Base-by-base conservation (phyloP, 768 basidiomycete species). In the Suillus lakei region DNA sequence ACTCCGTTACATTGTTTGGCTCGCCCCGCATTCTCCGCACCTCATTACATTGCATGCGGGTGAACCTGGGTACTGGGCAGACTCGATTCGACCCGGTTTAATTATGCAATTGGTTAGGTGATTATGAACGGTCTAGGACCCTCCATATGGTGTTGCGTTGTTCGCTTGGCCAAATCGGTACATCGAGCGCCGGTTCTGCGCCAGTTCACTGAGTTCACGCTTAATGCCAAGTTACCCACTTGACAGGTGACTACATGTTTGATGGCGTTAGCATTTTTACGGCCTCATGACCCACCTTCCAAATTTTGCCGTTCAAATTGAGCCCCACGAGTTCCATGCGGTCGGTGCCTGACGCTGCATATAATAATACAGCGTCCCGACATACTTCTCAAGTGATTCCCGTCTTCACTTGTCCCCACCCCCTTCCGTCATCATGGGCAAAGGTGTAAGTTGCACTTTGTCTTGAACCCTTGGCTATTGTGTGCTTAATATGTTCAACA, bases 401-500 rank as follows among this genome's bases (percentile, higher is more conserved):
- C n/a, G 4, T 55, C 62, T 66, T 51, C 65, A 50, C 34, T 41
- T 26, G 39, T 65, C 55, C 51, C 23, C 48, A 62, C 51, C 46
- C 48, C 43, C 41, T n/a, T 21, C 60, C 61, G 34, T 60, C n/a
- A 32, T 60, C 18, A 76, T 77, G 74, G 70, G 68, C 51, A 60
- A 53, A n/a, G 38, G 66, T n/a, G 76, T 76, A 59, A 68, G 71
- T 70, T 30, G 16, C 16, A 5, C n/a, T 50, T 26, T 55, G 44
- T 12, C 15, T 30, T 15, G 1, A 38, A 2, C 5, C 21, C 54
- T 54, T 9, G 36, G 36, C 16, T 36, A 6, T 13, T 18, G 16
- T 10, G 36, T 30, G 58, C 62, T 72, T 5, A 72, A 54, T 3
- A 18, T 28, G 63, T 15, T 16, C 59, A 43, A 48, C 60, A 88